Evolutionary conservation across 192 early-diverging fungal genomes (phyloP).

Genomic region (Coemansia sp.): DNA sequence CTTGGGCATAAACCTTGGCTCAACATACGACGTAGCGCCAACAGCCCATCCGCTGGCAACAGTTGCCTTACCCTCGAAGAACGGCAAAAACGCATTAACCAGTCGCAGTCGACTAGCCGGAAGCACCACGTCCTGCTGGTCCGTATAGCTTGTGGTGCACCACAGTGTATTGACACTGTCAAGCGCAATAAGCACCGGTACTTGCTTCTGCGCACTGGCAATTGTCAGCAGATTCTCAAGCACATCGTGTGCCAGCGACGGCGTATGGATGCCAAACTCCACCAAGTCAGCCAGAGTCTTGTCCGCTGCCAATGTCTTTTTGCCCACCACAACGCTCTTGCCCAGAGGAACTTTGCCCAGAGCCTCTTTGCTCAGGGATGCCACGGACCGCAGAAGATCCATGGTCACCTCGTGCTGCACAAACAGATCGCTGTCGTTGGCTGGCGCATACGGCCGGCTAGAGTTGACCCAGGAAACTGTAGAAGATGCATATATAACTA

Average conservation of each 20-base stretch:
- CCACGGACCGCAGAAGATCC: constrained; percentile 26
- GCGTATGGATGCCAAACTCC: constrained; percentile 28
- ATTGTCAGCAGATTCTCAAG: constrained; percentile 37
- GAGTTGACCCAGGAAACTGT: constrained; percentile 50
- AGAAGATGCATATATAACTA: constrained; percentile 39
- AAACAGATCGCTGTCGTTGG: constrained; percentile 18
- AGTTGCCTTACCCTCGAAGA: constrained; percentile 32
- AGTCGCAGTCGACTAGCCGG: constrained; percentile 39
- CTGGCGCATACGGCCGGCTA: constrained; percentile 44
- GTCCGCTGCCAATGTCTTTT: constrained; percentile 17
- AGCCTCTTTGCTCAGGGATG: constrained; percentile 21
- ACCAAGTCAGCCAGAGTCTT: constrained; percentile 40
- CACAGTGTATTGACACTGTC: constrained; percentile 54
- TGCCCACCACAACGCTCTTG: constrained; percentile 29
- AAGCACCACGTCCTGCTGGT: constrained; percentile 36
- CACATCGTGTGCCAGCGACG: constrained; percentile 34
- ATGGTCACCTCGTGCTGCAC: constrained; percentile 31
- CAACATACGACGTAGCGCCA: constrained; percentile 37
- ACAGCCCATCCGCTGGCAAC: constrained; percentile 42
- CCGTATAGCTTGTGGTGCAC: constrained; percentile 33
- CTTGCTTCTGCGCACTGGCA: constrained; percentile 37
- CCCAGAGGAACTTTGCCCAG: constrained; percentile 40
- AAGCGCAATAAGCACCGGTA: constrained; percentile 46
- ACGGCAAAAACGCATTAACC: constrained; percentile 32
- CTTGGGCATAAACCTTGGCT: constrained; percentile 35